These are phyloP conservation scores for Populus alba DNA, from an alignment of 345 rosid genomes.

Conservation along the genomic window DNA sequence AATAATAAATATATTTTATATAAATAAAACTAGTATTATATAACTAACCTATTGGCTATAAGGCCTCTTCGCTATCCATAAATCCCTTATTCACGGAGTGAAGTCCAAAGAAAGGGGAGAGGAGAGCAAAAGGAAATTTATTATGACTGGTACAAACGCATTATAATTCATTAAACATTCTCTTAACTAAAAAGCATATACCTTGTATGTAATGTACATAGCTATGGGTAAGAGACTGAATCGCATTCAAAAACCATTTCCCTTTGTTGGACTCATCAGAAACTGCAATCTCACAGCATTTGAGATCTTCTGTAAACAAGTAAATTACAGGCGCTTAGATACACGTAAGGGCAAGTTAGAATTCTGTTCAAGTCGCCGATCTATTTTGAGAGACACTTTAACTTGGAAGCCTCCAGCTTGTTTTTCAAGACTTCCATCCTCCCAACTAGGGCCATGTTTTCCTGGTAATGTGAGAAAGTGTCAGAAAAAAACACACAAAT, in stretches of 20 bases:
- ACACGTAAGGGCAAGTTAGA: neutral
- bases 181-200: neutral
- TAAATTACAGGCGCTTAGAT: neutral
- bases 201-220: neutral
- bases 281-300: neutral
- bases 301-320: neutral
- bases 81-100: neutral
- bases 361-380: conserved; percentile 3
- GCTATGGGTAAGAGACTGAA: neutral
- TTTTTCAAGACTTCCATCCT: conserved; percentile 18
- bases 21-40: too few species aligned
- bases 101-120: neutral
- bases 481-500: neutral
- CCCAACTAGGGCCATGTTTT: conserved; percentile 26
- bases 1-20: too few species aligned
- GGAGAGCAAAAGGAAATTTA: neutral
- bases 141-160: neutral
- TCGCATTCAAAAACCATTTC: neutral
- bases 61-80: rapidly evolving
- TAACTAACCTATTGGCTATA: too few species aligned
- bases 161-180: neutral
- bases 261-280: neutral
- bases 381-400: conserved; percentile 17
- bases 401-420: conserved; percentile 16
- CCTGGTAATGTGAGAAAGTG: conserved; percentile 5